A percentile compares a stretch with the other conserved stretches of the same genome.
Evolutionary conservation across 2,329 filamentous ascomycete genomes (phyloP).

Genomic region (Exophiala spinifera): DNA sequence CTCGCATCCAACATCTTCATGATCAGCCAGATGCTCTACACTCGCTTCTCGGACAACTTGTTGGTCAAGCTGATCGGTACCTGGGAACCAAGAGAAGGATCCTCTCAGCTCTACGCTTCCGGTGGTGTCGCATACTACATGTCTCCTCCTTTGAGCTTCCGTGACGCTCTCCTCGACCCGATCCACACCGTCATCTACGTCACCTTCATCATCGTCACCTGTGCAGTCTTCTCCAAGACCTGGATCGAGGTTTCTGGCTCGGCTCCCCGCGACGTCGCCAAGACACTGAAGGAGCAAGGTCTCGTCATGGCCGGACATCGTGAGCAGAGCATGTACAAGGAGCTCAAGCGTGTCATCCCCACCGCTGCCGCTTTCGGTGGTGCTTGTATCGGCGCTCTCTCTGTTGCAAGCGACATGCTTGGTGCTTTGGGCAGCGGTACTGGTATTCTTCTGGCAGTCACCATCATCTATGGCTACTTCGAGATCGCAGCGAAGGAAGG

Average conservation of each 20-base stretch:
- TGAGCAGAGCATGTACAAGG: slow-evolving; percentile 99
- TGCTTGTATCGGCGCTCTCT: slow-evolving; percentile 97
- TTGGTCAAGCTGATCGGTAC: slow-evolving; percentile 95
- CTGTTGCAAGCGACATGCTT: slow-evolving; percentile 90
- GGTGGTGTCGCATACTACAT: slow-evolving; percentile 99
- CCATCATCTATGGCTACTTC: slow-evolving; percentile 99
- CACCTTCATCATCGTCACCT: slow-evolving; percentile 95
- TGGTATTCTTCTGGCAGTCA: slow-evolving; percentile 96
- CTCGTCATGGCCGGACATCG: slow-evolving; percentile 99
- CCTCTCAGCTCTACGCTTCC: slow-evolving; percentile 87
- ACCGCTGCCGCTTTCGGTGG: slow-evolving; percentile 97
- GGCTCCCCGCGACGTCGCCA: slow-evolving; percentile 94
- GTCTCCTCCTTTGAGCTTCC: slow-evolving; percentile 97
- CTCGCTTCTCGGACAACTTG: slow-evolving; percentile 97
- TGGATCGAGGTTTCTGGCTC: slow-evolving; percentile 99
- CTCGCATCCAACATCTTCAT: slow-evolving; percentile 99
- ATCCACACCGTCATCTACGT: slow-evolving; percentile 97
- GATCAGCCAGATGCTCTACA: slow-evolving; percentile 99
- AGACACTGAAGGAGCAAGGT: slow-evolving; percentile 99
- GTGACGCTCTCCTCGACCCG: slow-evolving; percentile 91
- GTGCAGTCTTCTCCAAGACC: slow-evolving; percentile 98
- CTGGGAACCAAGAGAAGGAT: slow-evolving; percentile 96
- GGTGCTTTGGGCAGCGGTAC: slow-evolving; percentile 95
- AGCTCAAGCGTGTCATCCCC: slow-evolving; percentile 98
- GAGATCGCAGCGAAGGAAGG: slow-evolving; percentile 99